Evolutionary conservation across 805 yeast genomes (phyloP).

Genomic region (Citeromyces matritensis): DNA sequence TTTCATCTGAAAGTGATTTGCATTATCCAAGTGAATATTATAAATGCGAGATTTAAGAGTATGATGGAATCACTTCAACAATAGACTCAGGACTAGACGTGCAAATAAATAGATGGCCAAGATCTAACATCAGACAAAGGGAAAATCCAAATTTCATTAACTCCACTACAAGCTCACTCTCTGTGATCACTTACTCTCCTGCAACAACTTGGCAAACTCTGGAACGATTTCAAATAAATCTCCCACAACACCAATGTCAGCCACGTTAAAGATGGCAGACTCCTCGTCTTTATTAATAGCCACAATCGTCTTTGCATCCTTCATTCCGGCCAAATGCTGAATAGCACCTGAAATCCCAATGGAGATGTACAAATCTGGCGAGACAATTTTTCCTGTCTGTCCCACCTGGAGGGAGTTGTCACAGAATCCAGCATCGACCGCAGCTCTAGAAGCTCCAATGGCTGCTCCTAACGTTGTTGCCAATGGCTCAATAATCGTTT

Average conservation of each 20-base stretch:
- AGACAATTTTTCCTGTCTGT: constrained; percentile 95
- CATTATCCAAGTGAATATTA: no score
- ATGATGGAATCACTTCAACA: no score
- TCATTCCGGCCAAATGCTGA: constrained; percentile 98
- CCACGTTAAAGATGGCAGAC: constrained; percentile 83
- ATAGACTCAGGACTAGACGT: no score
- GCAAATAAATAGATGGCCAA: no score
- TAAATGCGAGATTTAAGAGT: no score
- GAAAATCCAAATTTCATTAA: no score
- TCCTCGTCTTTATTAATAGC: constrained; percentile 93
- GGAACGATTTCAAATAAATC: constrained; percentile 81
- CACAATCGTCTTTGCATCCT: constrained; percentile 84
- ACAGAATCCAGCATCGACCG: constrained; percentile 91
- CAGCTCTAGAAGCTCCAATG: constrained; percentile 96
- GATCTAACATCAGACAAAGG: no score
- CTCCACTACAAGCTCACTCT: no score
- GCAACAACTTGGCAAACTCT: constrained; percentile 70
- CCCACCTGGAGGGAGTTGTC: constrained; percentile 96
- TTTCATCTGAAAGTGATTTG: no score
- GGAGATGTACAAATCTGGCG: constrained; percentile 89
- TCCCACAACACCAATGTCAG: constrained; percentile 83
- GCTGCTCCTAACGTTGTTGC: constrained; percentile 82
- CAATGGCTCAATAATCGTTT: constrained; percentile 59
- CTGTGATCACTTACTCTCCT: no score
- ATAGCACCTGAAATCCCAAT: constrained; percentile 95